phyloP scores from a whole-genome alignment of 768 basidiomycete species.

The Sistotremastrum suecicum region DNA sequence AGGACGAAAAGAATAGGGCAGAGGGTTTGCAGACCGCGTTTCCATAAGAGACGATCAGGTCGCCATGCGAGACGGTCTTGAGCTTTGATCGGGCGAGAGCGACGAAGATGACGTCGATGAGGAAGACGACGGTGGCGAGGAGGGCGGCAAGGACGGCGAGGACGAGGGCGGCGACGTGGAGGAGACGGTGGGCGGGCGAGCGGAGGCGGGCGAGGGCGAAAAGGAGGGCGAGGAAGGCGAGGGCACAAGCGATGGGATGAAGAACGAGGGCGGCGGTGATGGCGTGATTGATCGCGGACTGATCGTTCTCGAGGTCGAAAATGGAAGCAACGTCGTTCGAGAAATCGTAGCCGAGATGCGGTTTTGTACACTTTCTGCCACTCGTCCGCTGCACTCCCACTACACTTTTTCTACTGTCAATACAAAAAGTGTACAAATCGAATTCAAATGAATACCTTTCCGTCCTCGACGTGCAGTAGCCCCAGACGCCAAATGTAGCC shows the following conservation, averaged over 20 bases:
- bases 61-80: slow-evolving; percentile 25
- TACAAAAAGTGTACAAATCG: too few species aligned
- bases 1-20: slow-evolving; percentile 1
- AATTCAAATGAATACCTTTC: slow-evolving; percentile 8
- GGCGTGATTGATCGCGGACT: slow-evolving; percentile 23
- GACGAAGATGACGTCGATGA: slow-evolving; percentile 38
- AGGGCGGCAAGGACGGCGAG: slow-evolving; percentile 26
- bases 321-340: slow-evolving; percentile 26
- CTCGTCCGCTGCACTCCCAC: too few species aligned
- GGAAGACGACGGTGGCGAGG: slow-evolving; percentile 34
- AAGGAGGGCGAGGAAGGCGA: slow-evolving; percentile 37
- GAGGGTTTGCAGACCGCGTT: slow-evolving; percentile 23
- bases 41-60: slow-evolving; percentile 30
- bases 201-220: slow-evolving; percentile 32
- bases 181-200: slow-evolving; percentile 21
- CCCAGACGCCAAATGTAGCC: slow-evolving; percentile 48
- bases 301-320: slow-evolving; percentile 18
- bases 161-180: slow-evolving; percentile 24
- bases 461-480: slow-evolving; percentile 40
- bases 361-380: slow-evolving; percentile 24
- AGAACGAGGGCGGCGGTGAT: slow-evolving; percentile 37
- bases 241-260: slow-evolving; percentile 37
- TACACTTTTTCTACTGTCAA: too few species aligned
- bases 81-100: slow-evolving; percentile 29
- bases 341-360: slow-evolving; percentile 41